Base-by-base conservation (phyloP, 2,329 filamentous ascomycete species). In the Uncinocarpus reesii region DNA sequence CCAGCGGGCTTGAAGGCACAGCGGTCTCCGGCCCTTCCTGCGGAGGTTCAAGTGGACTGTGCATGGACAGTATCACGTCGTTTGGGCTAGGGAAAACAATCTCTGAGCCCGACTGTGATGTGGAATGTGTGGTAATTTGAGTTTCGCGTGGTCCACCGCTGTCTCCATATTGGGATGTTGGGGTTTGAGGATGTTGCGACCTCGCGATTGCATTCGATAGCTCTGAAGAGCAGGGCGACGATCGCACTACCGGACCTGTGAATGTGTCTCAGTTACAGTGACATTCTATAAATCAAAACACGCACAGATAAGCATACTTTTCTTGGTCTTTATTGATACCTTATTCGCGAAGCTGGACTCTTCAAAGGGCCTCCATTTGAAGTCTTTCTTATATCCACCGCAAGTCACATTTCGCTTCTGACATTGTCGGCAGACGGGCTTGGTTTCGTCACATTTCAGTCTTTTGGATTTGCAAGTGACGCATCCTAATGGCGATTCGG, bases 381-480 rank as follows among this genome's bases (percentile, higher is more conserved):
- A 85, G 62, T 83, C 79, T 62, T 83, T 86, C 63, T 79, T 83
- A 65, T 85, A 86, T 29, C 82, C 82, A 50, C 81, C 81, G 60
- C 82, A 86, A 2, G 69, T 62, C 18, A 85, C 80, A 53, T 75
- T 79, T 46, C 81, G 72, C 56, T 77, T 77, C 38, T 77, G 71
- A 60, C 81, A 84, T 66, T 84, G 80, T 50, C 77, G 70, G 58
- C 81, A 84, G 18, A 71, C 74, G 0, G 81, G 82, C 55, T 85
- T 84, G 38, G 76, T 78, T 67, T 86, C 82, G 62, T 84, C 82
- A 65, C 82, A 86, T 66, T 85, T 86, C 46, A 86, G 67, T 51
- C 82, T 72, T 65, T 85, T 85, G 53, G 77, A 73, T 66, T 85
- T 86, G 70, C 82, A 86, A 47, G 82, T 85, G 56, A 80, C 74